Evolutionary conservation across 2,329 filamentous ascomycete genomes (phyloP).

Genomic region (Aspergillus jensenii): DNA sequence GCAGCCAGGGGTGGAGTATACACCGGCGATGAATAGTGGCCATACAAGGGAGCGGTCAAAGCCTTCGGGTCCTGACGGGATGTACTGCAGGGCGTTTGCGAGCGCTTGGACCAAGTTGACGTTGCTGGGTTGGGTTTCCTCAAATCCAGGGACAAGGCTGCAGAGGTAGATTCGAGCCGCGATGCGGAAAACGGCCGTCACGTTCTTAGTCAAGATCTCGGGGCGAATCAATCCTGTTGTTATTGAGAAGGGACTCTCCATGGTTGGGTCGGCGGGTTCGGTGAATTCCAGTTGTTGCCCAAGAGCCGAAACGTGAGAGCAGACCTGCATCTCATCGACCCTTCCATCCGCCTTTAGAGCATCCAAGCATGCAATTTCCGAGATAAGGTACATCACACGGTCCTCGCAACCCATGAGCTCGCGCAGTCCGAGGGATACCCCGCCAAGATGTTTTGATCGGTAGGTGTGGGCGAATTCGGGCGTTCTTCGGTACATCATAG

Average conservation of each 20-base stretch:
- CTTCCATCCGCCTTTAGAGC: conserved; percentile 79
- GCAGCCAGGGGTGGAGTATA: conserved; percentile 70
- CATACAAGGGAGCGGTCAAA: conserved; percentile 90
- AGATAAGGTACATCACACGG: conserved; percentile 95
- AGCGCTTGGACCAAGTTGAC: conserved; percentile 76
- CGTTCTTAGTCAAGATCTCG: conserved; percentile 81
- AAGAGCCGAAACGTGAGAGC: conserved; percentile 84
- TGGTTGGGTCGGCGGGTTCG: conserved; percentile 63
- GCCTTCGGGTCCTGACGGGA: conserved; percentile 76
- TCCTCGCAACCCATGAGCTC: conserved; percentile 98
- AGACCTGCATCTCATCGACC: conserved; percentile 76
- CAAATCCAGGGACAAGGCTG: conserved; percentile 86
- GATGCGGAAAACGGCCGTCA: conserved; percentile 85
- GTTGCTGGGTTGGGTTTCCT: conserved; percentile 70
- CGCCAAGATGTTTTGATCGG: conserved; percentile 79
- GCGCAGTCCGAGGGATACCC: conserved; percentile 69
- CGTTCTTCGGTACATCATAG: conserved; percentile 83
- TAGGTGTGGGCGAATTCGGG: conserved; percentile 94
- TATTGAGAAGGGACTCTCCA: conserved; percentile 57
- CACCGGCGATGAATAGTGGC: conserved; percentile 87
- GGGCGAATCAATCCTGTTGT: conserved; percentile 73
- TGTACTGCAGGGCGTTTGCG: conserved; percentile 71
- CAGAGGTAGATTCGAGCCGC: conserved; percentile 96
- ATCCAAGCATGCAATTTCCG: conserved; percentile 94
- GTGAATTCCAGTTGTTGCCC: conserved; percentile 83